A percentile compares a stretch with the other conserved stretches of the same genome.
Conservation (phyloP, 73 alveolate species). For the Paramecium sexaurelia region DNA sequence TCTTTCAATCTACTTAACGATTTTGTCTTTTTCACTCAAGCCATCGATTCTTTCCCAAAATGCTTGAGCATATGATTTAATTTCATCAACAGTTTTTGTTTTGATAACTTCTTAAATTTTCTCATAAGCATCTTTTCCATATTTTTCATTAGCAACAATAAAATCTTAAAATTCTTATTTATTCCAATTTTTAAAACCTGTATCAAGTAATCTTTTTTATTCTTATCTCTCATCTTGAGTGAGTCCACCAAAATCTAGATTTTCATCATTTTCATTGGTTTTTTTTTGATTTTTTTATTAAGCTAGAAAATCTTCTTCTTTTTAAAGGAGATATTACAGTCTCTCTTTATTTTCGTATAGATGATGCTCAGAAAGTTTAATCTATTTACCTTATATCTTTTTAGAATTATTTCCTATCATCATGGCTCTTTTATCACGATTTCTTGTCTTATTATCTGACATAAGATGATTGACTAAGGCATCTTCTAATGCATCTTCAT, state of each 20-base stretch:
- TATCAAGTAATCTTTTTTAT: conserved; percentile 67
- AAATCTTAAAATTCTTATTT: conserved; percentile 81
- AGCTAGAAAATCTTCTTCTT: conserved; percentile 73
- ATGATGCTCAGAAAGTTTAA: conserved; percentile 78
- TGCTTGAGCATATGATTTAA: conserved; percentile 83
- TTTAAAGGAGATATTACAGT: conserved; percentile 74
- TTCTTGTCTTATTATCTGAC: conserved; percentile 65
- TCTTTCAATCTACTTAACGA: conserved; percentile 90
- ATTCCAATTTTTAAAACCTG: conserved; percentile 89
- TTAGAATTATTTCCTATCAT: conserved; percentile 55
- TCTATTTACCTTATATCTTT: conserved; percentile 74
- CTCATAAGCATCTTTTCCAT: conserved; percentile 77
- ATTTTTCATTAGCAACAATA: conserved; percentile 79
- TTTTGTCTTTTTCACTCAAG: conserved; percentile 91
- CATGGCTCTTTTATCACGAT: conserved; percentile 71
- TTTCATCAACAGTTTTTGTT: conserved; percentile 89
- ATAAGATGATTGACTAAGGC: conserved; percentile 49
- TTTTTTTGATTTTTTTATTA: background rate
- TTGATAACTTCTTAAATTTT: conserved; percentile 73
- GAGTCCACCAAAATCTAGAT: conserved; percentile 70
- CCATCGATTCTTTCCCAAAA: conserved; percentile 93
- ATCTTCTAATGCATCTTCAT: conserved; percentile 80
- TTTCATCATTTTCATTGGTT: conserved; percentile 7
- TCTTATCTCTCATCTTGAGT: conserved; percentile 85
- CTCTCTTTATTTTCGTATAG: conserved; percentile 81